Conservation (phyloP, 1,284 basidiomycete species). For the Moesziomyces sp. region DNA sequence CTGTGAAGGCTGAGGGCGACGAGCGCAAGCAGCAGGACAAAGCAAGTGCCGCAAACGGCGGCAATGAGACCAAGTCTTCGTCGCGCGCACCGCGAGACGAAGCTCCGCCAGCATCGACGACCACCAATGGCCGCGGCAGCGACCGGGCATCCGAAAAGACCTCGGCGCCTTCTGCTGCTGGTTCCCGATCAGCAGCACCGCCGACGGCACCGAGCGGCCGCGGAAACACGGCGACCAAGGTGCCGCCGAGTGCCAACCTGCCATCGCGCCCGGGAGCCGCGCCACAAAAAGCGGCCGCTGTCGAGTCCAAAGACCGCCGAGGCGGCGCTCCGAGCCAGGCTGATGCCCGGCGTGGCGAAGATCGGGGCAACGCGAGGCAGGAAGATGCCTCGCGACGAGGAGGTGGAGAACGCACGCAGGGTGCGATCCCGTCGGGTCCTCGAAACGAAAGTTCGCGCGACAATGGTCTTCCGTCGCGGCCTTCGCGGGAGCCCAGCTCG, state of each 20-base stretch:
- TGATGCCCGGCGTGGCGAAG: slow-evolving; percentile 19
- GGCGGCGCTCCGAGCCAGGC: not conserved
- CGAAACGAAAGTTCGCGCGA: slow-evolving; percentile 12
- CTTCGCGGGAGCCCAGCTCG: slow-evolving; percentile 8
- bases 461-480: slow-evolving; percentile 25
- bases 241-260: slow-evolving; percentile 34
- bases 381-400: slow-evolving; percentile 15
- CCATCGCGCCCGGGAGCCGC: slow-evolving; percentile 22
- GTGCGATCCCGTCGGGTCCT: slow-evolving; percentile 17
- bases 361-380: slow-evolving; percentile 2
- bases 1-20: slow-evolving; percentile 7
- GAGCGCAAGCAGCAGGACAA: slow-evolving; percentile 8
- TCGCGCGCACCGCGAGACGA: slow-evolving; percentile 5
- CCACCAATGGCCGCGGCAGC: slow-evolving; percentile 6
- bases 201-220: slow-evolving; percentile 13
- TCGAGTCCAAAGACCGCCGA: slow-evolving; percentile 23
- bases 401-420: slow-evolving; percentile 4
- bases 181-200: slow-evolving; percentile 5
- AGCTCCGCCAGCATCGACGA: not conserved
- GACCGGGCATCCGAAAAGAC: slow-evolving; percentile 12
- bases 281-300: slow-evolving; percentile 15
- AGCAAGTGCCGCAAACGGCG: not conserved
- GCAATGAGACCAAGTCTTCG: not conserved
- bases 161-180: slow-evolving; percentile 8
- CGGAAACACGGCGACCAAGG: slow-evolving; percentile 13